Evolutionary conservation across 2,329 filamentous ascomycete species (phyloP).

Genomic region (Cercospora brassicicola): DNA sequence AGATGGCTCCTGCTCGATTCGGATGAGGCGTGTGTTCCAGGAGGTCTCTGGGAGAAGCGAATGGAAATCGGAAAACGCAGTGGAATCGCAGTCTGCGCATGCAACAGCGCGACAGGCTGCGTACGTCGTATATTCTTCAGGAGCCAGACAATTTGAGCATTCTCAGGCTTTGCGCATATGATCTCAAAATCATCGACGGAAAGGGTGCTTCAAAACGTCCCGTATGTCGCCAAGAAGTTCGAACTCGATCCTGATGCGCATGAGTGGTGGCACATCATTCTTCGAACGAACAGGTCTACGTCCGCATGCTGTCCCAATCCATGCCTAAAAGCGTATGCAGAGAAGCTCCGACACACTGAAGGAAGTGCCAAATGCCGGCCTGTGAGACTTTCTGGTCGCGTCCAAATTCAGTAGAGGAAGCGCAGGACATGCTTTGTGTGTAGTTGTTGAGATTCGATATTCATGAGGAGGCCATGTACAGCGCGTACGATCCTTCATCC

Average conservation of each 20-base stretch:
- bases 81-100: background rate
- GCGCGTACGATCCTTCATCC: background rate
- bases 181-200: background rate
- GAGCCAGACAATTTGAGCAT: background rate
- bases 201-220: background rate
- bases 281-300: background rate
- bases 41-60: background rate
- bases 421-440: background rate
- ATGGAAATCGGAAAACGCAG: background rate
- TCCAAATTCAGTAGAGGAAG: background rate
- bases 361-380: no score
- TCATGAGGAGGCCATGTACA: background rate
- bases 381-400: background rate
- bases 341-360: background rate
- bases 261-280: background rate
- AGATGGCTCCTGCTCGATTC: background rate
- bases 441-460: background rate
- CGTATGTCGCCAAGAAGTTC: background rate
- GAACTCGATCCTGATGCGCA: background rate
- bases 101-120: background rate
- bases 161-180: background rate
- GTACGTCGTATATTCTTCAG: no score
- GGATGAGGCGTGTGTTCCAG: background rate
- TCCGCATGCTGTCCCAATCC: background rate
- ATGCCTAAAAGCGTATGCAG: background rate